Percentiles rank a stretch among this genome's conserved stretches.
These are phyloP conservation scores for Sphenostylis stenocarpa DNA, from an alignment of 306 rosid species.

Conservation along the genomic window DNA sequence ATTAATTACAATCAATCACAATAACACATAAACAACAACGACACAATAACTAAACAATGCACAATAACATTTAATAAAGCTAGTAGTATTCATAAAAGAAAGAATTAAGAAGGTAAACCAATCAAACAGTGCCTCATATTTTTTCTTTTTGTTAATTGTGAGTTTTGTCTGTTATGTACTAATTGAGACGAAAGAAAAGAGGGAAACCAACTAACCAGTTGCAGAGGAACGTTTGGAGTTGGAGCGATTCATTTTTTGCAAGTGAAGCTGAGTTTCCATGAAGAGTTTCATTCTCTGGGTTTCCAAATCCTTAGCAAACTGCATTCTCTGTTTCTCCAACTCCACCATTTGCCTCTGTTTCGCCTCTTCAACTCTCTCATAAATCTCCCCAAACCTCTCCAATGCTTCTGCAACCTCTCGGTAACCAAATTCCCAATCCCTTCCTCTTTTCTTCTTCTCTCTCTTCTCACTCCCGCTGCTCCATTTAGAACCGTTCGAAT, in stretches of 20 bases:
- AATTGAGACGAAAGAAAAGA: background rate
- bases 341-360: conserved; percentile 67
- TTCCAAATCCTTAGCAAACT: conserved; percentile 72
- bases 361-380: conserved; percentile 60
- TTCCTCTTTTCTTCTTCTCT: background rate
- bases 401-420: conserved; percentile 56
- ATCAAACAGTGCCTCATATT: background rate
- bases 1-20: background rate
- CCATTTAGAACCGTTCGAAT: conserved; percentile 37
- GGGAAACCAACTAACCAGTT: conserved; percentile 35
- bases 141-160: no score
- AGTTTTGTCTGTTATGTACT: background rate
- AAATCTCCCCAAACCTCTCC: conserved; percentile 54
- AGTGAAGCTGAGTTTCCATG: conserved; percentile 62
- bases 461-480: conserved; percentile 35
- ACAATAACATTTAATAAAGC: background rate
- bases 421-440: conserved; percentile 34
- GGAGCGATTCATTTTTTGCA: conserved; percentile 53
- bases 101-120: background rate
- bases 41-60: background rate
- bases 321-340: conserved; percentile 76
- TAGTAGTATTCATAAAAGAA: background rate
- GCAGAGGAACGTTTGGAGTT: conserved; percentile 50
- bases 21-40: background rate
- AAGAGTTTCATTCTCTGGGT: conserved; percentile 59